Evolutionary conservation across 164 flowering plant species (phyloP).

Genomic region (Houttuynia cordata): DNA sequence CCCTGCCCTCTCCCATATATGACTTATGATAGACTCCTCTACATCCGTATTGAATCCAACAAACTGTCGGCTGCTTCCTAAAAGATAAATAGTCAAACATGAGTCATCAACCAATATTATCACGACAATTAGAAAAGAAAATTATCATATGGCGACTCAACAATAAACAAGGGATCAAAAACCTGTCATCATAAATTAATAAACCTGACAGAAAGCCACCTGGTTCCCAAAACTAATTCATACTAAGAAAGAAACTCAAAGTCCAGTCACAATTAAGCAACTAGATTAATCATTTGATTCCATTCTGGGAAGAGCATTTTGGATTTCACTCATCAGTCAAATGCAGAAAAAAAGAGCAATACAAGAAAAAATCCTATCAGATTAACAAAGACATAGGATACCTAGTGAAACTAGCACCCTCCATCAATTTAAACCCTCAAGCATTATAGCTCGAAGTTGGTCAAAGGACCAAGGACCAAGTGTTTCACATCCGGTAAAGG

Average conservation of each 20-base stretch:
- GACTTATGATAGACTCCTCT: constrained; percentile 41
- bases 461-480: too few relatives aligned
- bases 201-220: neutral
- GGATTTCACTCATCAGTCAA: neutral
- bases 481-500: too few relatives aligned
- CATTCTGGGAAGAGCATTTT: neutral
- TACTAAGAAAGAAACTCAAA: neutral
- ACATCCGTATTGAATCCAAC: constrained; percentile 55
- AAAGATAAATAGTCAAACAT: neutral
- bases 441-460: neutral
- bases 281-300: neutral
- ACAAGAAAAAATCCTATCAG: too few relatives aligned
- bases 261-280: neutral
- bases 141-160: neutral
- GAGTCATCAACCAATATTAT: neutral
- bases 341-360: neutral
- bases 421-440: neutral
- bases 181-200: neutral
- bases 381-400: neutral
- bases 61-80: constrained; percentile 95
- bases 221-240: neutral
- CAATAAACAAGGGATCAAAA: neutral
- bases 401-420: neutral
- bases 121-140: neutral
- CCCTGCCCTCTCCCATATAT: constrained; percentile 62